Evolutionary conservation across 768 basidiomycete species (phyloP), one percentile per base, ranked within the genome.

Genomic region (Mrakia frigida): DNA sequence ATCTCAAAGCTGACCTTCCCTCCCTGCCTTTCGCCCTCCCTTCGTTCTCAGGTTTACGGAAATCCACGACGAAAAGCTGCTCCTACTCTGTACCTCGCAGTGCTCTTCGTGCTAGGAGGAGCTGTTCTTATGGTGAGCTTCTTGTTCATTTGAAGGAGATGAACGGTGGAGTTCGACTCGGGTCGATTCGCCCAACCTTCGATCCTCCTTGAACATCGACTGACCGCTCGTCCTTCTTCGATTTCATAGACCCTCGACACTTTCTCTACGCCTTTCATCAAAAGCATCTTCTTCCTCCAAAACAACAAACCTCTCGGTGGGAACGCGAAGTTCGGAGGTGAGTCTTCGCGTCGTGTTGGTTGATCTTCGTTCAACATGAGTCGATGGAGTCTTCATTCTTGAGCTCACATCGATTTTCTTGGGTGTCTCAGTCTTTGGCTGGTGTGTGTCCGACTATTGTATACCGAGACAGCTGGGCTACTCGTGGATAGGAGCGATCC

Each of bases 231-330:
- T 56, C 56, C 10, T 56, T 28, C 2, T 21, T 2, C 52, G 11
- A 6, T 56, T 6, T 25, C 23, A 9, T 13, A 39, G 37, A 39
- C n/a, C 16, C 65, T 68, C 2, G 35, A 25, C 18, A 68, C 65
- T 2, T 68, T 68, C 25, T 68, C 65, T 2, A 68, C 65, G 6
- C 65, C 65, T 4, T 68, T 37, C 37, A 39, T 41, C 21, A 68
- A 68, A 13, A 68, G 65, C 13, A 68, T 68, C 39, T 68, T 39
- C 39, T 68, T 68, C 25, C 65, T 68, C 35, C 35, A 35, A 9
- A 68, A 68, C 65, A 68, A 68, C 23, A 16, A 37, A 4, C 35
- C 35, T 11, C 21, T 35, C 0, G 65, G 65, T 13, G 65, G 35
- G 0, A 39, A 68, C 25, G 65, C 65, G 5, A 68, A 39, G 37